Evolutionary conservation across 331 rosid species (phyloP).

Genomic region (Acacia concinna): DNA sequence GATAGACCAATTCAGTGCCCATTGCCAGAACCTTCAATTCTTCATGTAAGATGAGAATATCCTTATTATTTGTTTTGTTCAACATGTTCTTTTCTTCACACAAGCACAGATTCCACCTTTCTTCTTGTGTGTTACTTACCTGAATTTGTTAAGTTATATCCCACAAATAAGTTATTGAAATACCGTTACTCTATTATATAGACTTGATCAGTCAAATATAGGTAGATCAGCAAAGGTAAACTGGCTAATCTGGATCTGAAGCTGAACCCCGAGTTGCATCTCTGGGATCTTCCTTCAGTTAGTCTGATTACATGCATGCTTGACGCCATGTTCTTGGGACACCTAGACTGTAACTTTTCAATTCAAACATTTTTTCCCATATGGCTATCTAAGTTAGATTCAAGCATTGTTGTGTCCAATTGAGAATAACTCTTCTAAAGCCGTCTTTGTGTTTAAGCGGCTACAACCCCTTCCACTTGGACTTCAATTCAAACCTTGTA

Average conservation of each 20-base stretch:
- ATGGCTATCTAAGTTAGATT: no score
- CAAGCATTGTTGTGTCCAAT: no score
- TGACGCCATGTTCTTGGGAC: neutral
- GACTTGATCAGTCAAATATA: neutral
- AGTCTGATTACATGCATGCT: neutral
- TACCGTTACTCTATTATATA: neutral
- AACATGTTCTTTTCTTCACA: neutral
- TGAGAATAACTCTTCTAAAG: no score
- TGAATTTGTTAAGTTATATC: neutral
- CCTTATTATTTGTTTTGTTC: neutral
- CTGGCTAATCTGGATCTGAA: neutral
- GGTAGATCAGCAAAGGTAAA: neutral
- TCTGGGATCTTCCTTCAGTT: neutral
- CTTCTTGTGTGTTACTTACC: neutral
- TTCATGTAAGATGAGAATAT: conserved; percentile 60
- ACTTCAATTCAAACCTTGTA: no score
- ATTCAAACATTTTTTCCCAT: neutral
- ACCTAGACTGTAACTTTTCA: neutral
- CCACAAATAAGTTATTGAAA: neutral
- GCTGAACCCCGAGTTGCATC: neutral
- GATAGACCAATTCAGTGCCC: conserved; percentile 91
- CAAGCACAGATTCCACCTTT: neutral
- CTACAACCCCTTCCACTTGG: no score
- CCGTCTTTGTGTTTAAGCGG: no score
- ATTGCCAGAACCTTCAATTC: conserved; percentile 87